phyloP scores from a whole-genome alignment of 2,329 filamentous ascomycete species.

The Trichoderma simmonsii region DNA sequence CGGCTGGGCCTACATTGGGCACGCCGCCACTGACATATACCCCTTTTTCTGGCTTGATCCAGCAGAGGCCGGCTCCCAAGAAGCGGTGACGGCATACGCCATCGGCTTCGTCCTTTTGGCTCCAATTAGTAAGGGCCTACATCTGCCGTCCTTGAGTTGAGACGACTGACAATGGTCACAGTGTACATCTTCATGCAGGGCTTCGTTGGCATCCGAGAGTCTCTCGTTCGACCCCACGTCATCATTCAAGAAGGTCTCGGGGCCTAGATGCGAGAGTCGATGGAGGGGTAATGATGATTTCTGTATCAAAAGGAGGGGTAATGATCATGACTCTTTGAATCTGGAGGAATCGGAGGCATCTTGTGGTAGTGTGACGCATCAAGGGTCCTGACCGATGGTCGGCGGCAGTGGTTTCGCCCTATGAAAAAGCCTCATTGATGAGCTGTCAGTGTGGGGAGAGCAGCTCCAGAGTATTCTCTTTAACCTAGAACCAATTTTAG shows the following conservation, averaged over 20 bases:
- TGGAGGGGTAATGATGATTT: neutral
- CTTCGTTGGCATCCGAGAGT: slow-evolving; percentile 48
- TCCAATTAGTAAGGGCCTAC: slow-evolving; percentile 41
- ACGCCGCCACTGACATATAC: slow-evolving; percentile 42
- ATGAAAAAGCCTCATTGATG: slow-evolving; percentile 14
- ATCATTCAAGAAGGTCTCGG: slow-evolving; percentile 3
- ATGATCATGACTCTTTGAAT: neutral
- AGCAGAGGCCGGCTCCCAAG: slow-evolving; percentile 40
- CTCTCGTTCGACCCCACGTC: slow-evolving; percentile 28
- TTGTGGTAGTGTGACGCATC: slow-evolving; percentile 7
- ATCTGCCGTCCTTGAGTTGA: slow-evolving; percentile 14
- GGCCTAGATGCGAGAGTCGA: neutral
- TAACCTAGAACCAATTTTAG: slow-evolving; percentile 12
- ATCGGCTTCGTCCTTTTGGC: slow-evolving; percentile 44
- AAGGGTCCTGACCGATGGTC: slow-evolving; percentile 4
- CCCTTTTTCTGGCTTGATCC: slow-evolving; percentile 53
- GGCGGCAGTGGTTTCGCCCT: neutral
- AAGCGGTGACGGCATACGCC: slow-evolving; percentile 44
- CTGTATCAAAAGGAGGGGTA: neutral
- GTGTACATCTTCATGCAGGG: slow-evolving; percentile 50
- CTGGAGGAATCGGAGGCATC: neutral
- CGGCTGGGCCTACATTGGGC: slow-evolving; percentile 48
- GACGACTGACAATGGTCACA: slow-evolving; percentile 26
- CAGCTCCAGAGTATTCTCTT: neutral
- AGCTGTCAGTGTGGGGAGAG: slow-evolving; percentile 12